A percentile compares a stretch with the other conserved stretches of the same genome.
phyloP scores from a whole-genome alignment of 139 green algal species.

The Eudorina sp. region DNA sequence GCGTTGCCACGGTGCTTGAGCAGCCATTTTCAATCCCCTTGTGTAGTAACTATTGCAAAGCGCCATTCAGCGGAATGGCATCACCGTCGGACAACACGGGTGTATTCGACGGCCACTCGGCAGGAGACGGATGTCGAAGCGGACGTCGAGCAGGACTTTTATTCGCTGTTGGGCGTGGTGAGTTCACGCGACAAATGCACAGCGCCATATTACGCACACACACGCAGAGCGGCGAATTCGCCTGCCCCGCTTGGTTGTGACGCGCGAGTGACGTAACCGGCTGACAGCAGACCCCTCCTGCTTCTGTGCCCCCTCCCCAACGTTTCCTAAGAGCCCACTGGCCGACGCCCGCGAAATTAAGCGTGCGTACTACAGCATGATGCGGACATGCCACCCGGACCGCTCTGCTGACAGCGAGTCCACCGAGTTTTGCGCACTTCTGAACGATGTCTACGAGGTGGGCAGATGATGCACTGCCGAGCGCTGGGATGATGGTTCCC shows the following conservation, averaged over 20 bases:
- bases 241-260: too few relatives aligned
- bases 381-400: conserved; percentile 70
- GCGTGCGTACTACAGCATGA: conserved; percentile 61
- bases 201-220: too few relatives aligned
- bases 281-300: too few relatives aligned
- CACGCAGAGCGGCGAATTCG: too few relatives aligned
- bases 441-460: conserved; percentile 74
- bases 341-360: conserved; percentile 59
- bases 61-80: too few relatives aligned
- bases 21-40: too few relatives aligned
- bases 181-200: too few relatives aligned
- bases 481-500: too few relatives aligned
- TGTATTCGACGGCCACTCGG: neutral
- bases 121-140: neutral
- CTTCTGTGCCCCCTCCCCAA: neutral
- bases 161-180: conserved; percentile 41
- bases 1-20: too few relatives aligned
- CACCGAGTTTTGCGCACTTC: conserved; percentile 67
- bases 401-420: conserved; percentile 56
- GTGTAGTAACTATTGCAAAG: too few relatives aligned
- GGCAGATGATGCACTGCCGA: too few relatives aligned
- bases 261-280: neutral
- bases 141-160: conserved; percentile 39
- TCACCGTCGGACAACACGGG: neutral
- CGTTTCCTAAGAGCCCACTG: conserved; percentile 35